phyloP scores from a whole-genome alignment of 805 yeast species.

The Ogataea haglerorum region DNA sequence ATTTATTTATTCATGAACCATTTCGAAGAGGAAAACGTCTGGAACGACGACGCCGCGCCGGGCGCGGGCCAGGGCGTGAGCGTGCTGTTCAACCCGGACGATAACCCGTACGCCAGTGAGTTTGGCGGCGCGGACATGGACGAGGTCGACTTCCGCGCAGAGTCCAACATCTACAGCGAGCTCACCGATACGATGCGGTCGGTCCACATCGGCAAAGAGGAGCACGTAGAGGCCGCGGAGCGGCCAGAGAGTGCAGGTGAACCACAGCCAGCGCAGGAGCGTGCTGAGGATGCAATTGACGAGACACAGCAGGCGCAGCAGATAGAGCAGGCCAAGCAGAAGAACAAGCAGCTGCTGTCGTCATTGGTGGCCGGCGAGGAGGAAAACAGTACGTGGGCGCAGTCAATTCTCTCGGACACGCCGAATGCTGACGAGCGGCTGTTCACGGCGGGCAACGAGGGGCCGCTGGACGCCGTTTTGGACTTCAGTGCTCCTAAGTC shows the following conservation, averaged over 20 bases:
- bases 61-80: slow-evolving; percentile 26
- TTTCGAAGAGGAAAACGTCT: slow-evolving; percentile 32
- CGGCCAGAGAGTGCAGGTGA: slow-evolving; percentile 4
- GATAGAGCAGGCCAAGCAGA: slow-evolving; percentile 26
- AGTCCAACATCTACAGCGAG: slow-evolving; percentile 15
- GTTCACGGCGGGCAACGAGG: slow-evolving; percentile 16
- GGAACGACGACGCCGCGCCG: slow-evolving; percentile 60
- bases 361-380: slow-evolving; percentile 41
- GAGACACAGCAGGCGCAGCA: slow-evolving; percentile 17
- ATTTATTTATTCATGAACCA: slow-evolving; percentile 18
- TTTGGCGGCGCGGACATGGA: slow-evolving; percentile 18
- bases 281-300: slow-evolving; percentile 11
- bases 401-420: slow-evolving; percentile 17
- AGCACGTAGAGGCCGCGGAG: slow-evolving; percentile 1
- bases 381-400: slow-evolving; percentile 10
- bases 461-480: slow-evolving; percentile 23
- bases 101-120: slow-evolving; percentile 22
- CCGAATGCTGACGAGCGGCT: slow-evolving; percentile 18
- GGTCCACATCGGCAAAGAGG: slow-evolving; percentile 15
- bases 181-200: slow-evolving; percentile 22
- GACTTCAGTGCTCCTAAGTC: slow-evolving; percentile 12
- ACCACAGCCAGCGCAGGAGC: slow-evolving; percentile 5
- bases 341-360: slow-evolving; percentile 38
- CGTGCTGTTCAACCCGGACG: slow-evolving; percentile 21
- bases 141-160: slow-evolving; percentile 22